phyloP scores from a whole-genome alignment of 768 basidiomycete genomes.

The button mushroom (Agaricus bisporus) region DNA sequence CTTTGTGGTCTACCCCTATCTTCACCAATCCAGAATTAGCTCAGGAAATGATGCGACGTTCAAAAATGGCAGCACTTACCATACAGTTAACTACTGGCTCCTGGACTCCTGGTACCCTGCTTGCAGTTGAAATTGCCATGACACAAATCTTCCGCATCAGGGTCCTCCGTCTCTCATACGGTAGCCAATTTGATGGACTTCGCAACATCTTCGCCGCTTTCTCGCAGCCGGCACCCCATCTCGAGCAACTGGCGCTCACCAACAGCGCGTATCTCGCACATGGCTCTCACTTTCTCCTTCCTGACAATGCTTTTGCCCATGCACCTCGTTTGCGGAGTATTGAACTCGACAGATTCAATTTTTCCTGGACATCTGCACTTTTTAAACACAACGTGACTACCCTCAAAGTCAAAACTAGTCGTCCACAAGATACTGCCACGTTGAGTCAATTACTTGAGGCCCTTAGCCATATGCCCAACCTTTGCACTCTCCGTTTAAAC shows the following conservation, averaged over 20 bases:
- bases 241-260: neutral
- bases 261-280: neutral
- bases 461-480: neutral
- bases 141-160: constrained; percentile 26
- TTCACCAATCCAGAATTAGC: constrained; percentile 29
- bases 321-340: constrained; percentile 2
- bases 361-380: constrained; percentile 1
- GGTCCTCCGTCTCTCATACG: constrained; percentile 24
- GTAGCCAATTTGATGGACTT: neutral
- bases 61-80: constrained; percentile 32
- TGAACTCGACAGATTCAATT: neutral
- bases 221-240: neutral
- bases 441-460: constrained; percentile 3
- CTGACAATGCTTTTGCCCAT: neutral
- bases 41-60: constrained; percentile 37
- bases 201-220: neutral
- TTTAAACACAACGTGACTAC: constrained; percentile 6
- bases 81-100: constrained; percentile 18
- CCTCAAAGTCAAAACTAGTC: neutral
- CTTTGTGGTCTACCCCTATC: constrained; percentile 33
- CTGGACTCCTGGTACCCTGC: constrained; percentile 18
- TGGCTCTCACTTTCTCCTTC: neutral
- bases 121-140: constrained; percentile 15
- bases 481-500: neutral
- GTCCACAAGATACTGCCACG: neutral